Evolutionary conservation across 108 stramenopile genomes (phyloP), one percentile per base, ranked within the genome.

Genomic region (Fragilariopsis cylindrus): DNA sequence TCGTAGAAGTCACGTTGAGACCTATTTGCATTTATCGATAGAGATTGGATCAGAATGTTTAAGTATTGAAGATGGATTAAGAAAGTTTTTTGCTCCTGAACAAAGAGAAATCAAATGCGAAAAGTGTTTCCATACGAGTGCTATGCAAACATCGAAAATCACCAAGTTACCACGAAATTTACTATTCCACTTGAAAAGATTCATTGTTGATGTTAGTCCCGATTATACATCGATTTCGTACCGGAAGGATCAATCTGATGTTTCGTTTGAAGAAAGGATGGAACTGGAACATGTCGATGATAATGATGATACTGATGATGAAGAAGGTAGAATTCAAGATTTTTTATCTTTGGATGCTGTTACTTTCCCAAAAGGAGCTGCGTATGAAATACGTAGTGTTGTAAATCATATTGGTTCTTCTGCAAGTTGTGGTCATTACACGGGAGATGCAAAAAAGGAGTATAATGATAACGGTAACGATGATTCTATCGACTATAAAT

Each of bases 61-160:
- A 7, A 77, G 69, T 47, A 67, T 89, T 4, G 84, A 82, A 56
- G 84, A 86, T 12, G 80, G 88, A 30, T 50, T 89, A 48, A 72
- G 75, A 7, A 60, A 66, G 21, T 89, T 89, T 56, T 96, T 96
- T 73, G 78, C 79, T n/a, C 84, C 93, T 1, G 92, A 93, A 73
- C 85, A 82, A 65, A 71, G 86, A 39, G 90, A 94, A 12, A 53
- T 94, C 67, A 87, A 91, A 55, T 96, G 96, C 58, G 96, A 96
- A 76, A 93, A 96, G 78, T 89, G 88, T 70, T 85, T 88, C 57
- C 81, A 60, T 69, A 82, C 78, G 47, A 77, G 76, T n/a, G 87
- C 87, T 12, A 69, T 71, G 21, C 81, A 80, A 58, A 82, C 70
- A 4, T 69, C 46, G n/a, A 76, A 84, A 65, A 84, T 85, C 53